These are phyloP conservation scores for Chaetomium sp. DNA, from an alignment of 2,329 filamentous ascomycete species.

Conservation along the genomic window DNA sequence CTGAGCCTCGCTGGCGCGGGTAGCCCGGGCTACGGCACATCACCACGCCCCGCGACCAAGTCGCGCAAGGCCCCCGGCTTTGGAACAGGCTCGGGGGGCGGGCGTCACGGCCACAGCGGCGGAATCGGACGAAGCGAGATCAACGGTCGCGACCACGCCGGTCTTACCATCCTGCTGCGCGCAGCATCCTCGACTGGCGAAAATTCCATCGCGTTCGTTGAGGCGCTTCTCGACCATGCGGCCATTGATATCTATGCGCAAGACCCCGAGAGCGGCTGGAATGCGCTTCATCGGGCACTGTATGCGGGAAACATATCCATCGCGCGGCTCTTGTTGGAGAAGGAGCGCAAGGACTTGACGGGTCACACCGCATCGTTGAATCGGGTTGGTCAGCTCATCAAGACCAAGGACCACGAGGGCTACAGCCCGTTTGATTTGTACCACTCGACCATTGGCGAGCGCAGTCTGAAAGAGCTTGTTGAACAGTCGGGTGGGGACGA, in stretches of 20 bases:
- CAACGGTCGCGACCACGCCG: constrained; percentile 76
- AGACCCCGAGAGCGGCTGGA: constrained; percentile 93
- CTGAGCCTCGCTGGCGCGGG: constrained; percentile 33
- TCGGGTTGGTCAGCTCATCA: constrained; percentile 71
- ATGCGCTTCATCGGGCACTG: constrained; percentile 81
- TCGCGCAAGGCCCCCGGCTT: constrained; percentile 47
- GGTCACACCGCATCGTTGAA: constrained; percentile 54
- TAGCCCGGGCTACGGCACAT: constrained; percentile 38
- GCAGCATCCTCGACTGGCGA: constrained; percentile 68
- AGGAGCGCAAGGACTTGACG: constrained; percentile 60
- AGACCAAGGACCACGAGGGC: constrained; percentile 91
- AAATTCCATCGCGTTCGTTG: constrained; percentile 67
- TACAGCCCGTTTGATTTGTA: constrained; percentile 94
- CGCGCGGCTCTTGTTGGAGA: constrained; percentile 72
- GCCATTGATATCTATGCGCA: constrained; percentile 79
- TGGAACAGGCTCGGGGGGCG: constrained; percentile 36
- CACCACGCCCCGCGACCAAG: constrained; percentile 45
- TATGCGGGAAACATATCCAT: constrained; percentile 86
- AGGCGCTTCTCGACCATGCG: constrained; percentile 73
- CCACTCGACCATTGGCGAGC: constrained; percentile 73
- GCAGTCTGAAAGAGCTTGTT: constrained; percentile 47
- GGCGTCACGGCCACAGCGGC: constrained; percentile 38
- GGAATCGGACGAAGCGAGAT: constrained; percentile 57
- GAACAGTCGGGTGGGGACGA: constrained; percentile 41
- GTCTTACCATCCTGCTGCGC: constrained; percentile 78